phyloP scores from a whole-genome alignment of 257 asterid genomes.

The Solanum okadae region DNA sequence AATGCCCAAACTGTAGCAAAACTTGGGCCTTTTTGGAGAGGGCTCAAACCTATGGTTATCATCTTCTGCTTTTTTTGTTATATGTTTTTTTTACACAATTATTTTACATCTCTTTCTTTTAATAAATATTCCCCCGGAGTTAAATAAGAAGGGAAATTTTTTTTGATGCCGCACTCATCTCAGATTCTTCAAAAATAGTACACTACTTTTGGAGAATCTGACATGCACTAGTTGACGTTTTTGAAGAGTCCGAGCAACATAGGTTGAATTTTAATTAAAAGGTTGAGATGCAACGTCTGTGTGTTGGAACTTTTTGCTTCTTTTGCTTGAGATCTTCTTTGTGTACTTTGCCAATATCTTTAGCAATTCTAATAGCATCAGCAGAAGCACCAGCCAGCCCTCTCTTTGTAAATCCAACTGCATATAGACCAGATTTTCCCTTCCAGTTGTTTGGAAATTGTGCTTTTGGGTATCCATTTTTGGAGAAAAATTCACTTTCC shows the following conservation, averaged over 20 bases:
- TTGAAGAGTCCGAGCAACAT: not conserved
- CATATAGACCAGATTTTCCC: constrained; percentile 50
- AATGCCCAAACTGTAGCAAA: not conserved
- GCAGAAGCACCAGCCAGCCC: constrained; percentile 59
- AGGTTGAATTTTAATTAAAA: constrained; percentile 39
- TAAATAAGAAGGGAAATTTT: not conserved
- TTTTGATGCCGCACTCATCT: too few species aligned
- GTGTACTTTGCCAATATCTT: constrained; percentile 48
- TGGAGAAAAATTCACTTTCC: constrained; percentile 42
- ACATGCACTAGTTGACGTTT: too few species aligned
- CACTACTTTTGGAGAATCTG: too few species aligned
- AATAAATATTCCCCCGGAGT: not conserved
- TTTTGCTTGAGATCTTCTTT: constrained; percentile 43
- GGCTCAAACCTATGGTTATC: not conserved
- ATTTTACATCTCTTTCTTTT: not conserved
- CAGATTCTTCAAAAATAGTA: too few species aligned
- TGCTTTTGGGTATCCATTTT: constrained; percentile 46
- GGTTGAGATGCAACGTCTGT: constrained; percentile 49
- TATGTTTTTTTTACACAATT: not conserved
- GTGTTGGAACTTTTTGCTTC: constrained; percentile 37
- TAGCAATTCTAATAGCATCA: constrained; percentile 47
- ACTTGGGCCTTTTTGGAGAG: constrained; percentile 7
- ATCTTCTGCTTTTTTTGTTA: not conserved
- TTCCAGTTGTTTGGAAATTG: constrained; percentile 65
- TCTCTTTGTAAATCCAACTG: constrained; percentile 63